Percentiles rank a stretch among this genome's conserved stretches.
Evolutionary conservation across 257 asterid species (phyloP).

Genomic region (Lithospermum erythrorhizon): DNA sequence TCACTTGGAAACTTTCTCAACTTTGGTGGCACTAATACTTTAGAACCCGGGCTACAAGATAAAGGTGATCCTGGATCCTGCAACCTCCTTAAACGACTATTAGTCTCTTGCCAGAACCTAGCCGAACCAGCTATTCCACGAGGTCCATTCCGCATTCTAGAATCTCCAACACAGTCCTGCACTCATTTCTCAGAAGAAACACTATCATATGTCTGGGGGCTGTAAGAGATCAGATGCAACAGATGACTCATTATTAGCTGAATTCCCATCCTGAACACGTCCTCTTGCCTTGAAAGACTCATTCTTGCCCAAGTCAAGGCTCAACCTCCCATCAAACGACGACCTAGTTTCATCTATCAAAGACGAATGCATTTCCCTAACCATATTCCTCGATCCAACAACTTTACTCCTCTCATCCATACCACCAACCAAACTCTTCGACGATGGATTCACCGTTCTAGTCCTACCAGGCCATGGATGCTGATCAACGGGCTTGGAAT

Average conservation of each 20-base stretch:
- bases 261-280: slow-evolving; percentile 24
- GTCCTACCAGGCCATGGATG: slow-evolving; percentile 61
- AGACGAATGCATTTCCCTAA: slow-evolving; percentile 31
- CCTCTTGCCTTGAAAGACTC: slow-evolving; percentile 28
- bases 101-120: slow-evolving; percentile 79
- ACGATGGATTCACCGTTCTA: slow-evolving; percentile 30
- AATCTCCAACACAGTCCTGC: slow-evolving; percentile 32
- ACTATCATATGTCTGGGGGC: slow-evolving; percentile 70
- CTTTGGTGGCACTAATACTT: slow-evolving; percentile 32
- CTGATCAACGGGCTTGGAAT: slow-evolving; percentile 51
- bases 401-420: slow-evolving; percentile 28
- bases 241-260: slow-evolving; percentile 26
- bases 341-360: slow-evolving; percentile 48
- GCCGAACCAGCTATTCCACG: slow-evolving; percentile 50
- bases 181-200: slow-evolving; percentile 72
- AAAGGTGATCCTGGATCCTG: slow-evolving; percentile 66
- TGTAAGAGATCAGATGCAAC: slow-evolving; percentile 37
- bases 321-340: slow-evolving; percentile 37
- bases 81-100: slow-evolving; percentile 58
- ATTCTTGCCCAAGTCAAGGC: slow-evolving; percentile 38
- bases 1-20: slow-evolving; percentile 38
- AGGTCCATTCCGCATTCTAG: slow-evolving; percentile 30
- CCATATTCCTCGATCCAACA: slow-evolving; percentile 34
- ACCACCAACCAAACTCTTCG: slow-evolving; percentile 42
- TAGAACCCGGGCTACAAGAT: slow-evolving; percentile 45